phyloP scores from a whole-genome alignment of 495 filamentous ascomycete species.

The Neurospora sp. region DNA sequence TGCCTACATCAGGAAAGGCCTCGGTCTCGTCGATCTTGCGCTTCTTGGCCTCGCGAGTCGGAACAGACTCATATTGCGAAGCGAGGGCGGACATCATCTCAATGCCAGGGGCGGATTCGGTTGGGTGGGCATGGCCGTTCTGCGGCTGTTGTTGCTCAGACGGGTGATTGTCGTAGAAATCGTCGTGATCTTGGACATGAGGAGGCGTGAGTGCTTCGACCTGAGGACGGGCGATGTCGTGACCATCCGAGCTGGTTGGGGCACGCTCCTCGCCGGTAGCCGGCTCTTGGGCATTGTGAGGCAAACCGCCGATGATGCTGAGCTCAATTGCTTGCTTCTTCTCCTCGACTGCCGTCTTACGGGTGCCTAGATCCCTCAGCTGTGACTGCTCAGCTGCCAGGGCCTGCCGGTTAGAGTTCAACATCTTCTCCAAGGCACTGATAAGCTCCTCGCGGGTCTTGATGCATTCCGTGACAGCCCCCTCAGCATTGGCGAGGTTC shows the following conservation, averaged over 20 bases:
- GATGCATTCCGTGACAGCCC: constrained; percentile 79
- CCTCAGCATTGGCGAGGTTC: constrained; percentile 80
- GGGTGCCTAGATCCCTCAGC: constrained; percentile 45
- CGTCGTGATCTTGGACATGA: constrained; percentile 22
- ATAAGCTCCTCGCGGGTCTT: constrained; percentile 74
- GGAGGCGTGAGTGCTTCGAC: constrained; percentile 80
- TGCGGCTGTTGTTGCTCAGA: constrained; percentile 9
- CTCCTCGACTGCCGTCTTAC: constrained; percentile 55
- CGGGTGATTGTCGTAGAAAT: constrained; percentile 12
- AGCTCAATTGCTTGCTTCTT: constrained; percentile 83
- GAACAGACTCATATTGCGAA: constrained; percentile 33
- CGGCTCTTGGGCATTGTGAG: constrained; percentile 34
- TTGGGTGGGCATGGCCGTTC: constrained; percentile 11
- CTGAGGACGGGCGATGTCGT: constrained; percentile 56
- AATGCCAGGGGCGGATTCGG: constrained; percentile 29
- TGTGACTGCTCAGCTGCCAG: constrained; percentile 58
- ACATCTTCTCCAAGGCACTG: constrained; percentile 67
- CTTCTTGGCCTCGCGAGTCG: constrained; percentile 55
- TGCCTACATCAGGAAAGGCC: constrained; percentile 60
- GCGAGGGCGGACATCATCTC: constrained; percentile 45
- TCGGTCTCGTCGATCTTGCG: constrained; percentile 55
- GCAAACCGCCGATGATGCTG: constrained; percentile 72
- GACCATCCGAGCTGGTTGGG: constrained; percentile 24
- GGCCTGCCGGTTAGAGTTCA: constrained; percentile 61
- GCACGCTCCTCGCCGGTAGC: constrained; percentile 26